These are phyloP conservation scores for Pachysandra terminalis DNA, from an alignment of 164 flowering plant species.

Conservation along the genomic window DNA sequence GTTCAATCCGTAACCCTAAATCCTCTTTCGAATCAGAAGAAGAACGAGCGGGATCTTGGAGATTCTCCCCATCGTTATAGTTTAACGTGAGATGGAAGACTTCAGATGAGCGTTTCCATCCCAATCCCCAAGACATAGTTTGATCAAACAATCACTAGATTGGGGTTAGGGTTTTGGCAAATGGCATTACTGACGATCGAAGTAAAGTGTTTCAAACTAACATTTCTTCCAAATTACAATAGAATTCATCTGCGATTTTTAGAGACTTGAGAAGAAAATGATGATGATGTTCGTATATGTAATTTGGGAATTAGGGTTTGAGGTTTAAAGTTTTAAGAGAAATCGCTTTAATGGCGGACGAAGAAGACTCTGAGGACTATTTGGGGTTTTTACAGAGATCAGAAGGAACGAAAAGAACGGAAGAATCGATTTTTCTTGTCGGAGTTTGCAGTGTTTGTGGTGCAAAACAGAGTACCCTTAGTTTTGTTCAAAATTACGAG, in stretches of 20 bases:
- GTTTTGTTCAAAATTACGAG: no score
- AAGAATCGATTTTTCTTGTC: neutral
- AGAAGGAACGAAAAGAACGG: no score
- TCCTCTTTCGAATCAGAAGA: constrained; percentile 23
- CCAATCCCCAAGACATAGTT: constrained; percentile 69
- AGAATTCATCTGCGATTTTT: neutral
- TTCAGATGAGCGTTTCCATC: constrained; percentile 92
- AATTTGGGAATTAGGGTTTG: neutral
- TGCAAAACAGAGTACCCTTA: no score
- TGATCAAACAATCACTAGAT: neutral
- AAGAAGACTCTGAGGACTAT: neutral
- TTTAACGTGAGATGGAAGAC: constrained; percentile 57
- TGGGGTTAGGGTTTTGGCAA: constrained; percentile 5
- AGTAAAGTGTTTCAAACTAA: neutral
- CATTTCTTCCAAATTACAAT: neutral
- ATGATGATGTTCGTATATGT: no score
- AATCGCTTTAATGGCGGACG: neutral
- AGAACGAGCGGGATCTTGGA: constrained; percentile 27
- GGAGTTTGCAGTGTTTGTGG: no score
- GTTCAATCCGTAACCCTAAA: constrained; percentile 56
- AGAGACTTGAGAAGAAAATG: neutral
- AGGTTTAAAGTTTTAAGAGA: neutral
- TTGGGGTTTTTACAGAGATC: neutral
- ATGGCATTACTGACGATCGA: constrained; percentile 1
- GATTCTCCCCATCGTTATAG: constrained; percentile 57